Evolutionary conservation across 2,329 filamentous ascomycete species (phyloP), one percentile per base, ranked within the genome.

Genomic region (Penicillium brasilianum): DNA sequence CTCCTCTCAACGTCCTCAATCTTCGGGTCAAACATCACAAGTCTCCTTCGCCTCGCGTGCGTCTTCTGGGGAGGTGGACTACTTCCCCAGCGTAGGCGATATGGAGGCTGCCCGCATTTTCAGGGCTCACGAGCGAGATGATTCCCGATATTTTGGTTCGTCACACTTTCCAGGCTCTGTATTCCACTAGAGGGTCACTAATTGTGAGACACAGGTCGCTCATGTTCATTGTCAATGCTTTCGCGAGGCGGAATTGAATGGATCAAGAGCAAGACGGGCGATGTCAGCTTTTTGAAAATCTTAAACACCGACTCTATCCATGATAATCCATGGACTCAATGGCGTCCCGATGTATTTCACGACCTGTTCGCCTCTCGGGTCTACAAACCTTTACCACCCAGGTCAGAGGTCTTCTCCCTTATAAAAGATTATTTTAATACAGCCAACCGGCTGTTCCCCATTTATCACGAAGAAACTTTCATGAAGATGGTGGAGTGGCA

Each of bases 211-310:
- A 41, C 57, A 93, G 91, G 93, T 32, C 96, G 92, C 1, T 96
- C 93, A 0, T 97, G 93, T 4, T 93, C 93, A 13, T 95, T 97
- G 77, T 97, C 93, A 60, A 97, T 98, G 68, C 94, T 98, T 80
- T 97, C 93, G 0, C 92, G 92, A 39, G 95, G 96, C 75, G 94
- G 94, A 41, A 94, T 98, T 58, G 90, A 96, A 74, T 98, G 95
- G 93, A 93, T 98, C 58, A 97, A 97, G 71, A 88, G 92, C 65
- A 97, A 94, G 81, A 97, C 93, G 1, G 94, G 94, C n/a, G 93
- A 98, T 72, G 86, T 83, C 32, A 93, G 91, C 0, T 97, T 97
- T 77, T 90, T 96, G 73, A 85, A 89, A 58, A 94, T 96, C 86
- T 92, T 98, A 59, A 88, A 88, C 2, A 88, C 91, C 53, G 89